These are phyloP conservation scores for Fibroporia radiculosa DNA, from an alignment of 768 basidiomycete genomes.

Conservation along the genomic window DNA sequence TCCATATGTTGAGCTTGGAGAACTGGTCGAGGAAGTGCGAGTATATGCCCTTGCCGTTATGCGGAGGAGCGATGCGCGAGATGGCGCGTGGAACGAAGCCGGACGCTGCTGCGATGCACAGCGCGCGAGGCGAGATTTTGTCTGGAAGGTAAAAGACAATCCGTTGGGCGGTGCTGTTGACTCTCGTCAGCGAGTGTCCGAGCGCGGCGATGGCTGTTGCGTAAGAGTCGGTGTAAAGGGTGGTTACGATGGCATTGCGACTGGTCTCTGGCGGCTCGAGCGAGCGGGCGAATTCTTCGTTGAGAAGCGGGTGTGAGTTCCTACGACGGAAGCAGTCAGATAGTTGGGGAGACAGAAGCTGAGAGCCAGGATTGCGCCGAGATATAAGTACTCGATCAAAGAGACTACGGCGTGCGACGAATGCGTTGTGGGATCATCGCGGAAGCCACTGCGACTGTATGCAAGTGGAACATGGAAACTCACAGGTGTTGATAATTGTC, in stretches of 20 bases:
- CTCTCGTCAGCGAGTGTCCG: conserved; percentile 24
- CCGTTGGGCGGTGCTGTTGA: conserved; percentile 24
- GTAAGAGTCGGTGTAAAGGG: conserved; percentile 26
- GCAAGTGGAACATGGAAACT: conserved; percentile 5
- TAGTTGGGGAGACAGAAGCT: too few species aligned
- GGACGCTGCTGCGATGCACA: conserved; percentile 30
- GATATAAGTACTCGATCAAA: too few species aligned
- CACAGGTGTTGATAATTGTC: conserved; percentile 16
- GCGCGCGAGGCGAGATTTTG: conserved; percentile 29
- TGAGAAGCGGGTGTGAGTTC: conserved; percentile 9
- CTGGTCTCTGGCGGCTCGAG: not conserved
- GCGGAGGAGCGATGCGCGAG: conserved; percentile 30
- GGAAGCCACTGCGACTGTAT: not conserved
- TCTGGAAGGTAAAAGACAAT: conserved; percentile 27
- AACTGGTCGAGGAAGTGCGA: conserved; percentile 33
- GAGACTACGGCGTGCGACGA: too few species aligned
- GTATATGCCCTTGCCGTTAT: conserved; percentile 28
- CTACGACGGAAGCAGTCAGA: too few species aligned
- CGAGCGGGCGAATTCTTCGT: conserved; percentile 3
- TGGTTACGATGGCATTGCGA: conserved; percentile 22
- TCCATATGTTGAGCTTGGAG: conserved; percentile 37
- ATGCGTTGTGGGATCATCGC: too few species aligned
- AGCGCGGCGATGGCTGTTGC: conserved; percentile 25
- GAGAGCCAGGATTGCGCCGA: too few species aligned
- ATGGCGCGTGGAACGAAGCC: conserved; percentile 34